Percentiles rank a stretch among this genome's conserved stretches.
Conservation (phyloP, 129 eudicot genomes). For the Scalesia atractyloides region DNA sequence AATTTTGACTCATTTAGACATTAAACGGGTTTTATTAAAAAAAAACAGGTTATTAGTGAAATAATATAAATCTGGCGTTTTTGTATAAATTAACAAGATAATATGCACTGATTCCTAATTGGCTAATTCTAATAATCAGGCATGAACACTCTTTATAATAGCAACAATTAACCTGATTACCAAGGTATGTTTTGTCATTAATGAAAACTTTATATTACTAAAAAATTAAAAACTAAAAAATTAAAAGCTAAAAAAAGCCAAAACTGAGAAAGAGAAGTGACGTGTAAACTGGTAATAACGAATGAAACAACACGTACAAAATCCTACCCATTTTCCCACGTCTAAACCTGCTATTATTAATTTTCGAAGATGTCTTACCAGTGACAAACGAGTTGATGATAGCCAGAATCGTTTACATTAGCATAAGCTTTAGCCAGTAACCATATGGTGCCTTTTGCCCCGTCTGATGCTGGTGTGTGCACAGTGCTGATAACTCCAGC, state of each 20-base stretch:
- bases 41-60: background rate
- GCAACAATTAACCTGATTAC: background rate
- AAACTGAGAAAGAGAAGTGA: background rate
- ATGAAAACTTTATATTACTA: background rate
- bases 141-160: background rate
- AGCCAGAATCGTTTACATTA: constrained; percentile 75
- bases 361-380: constrained; percentile 40
- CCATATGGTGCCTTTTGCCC: constrained; percentile 66
- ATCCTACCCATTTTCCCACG: background rate
- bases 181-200: background rate
- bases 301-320: background rate
- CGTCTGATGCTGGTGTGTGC: constrained; percentile 56
- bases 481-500: constrained; percentile 55
- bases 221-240: background rate
- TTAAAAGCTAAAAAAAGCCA: background rate
- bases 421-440: constrained; percentile 79
- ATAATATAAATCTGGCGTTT: background rate
- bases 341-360: no score
- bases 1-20: background rate
- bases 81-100: background rate
- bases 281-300: background rate
- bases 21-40: background rate
- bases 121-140: background rate
- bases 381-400: constrained; percentile 77
- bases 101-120: background rate